Evolutionary conservation across 495 filamentous ascomycete species (phyloP).

Genomic region (Cryomyces minteri): DNA sequence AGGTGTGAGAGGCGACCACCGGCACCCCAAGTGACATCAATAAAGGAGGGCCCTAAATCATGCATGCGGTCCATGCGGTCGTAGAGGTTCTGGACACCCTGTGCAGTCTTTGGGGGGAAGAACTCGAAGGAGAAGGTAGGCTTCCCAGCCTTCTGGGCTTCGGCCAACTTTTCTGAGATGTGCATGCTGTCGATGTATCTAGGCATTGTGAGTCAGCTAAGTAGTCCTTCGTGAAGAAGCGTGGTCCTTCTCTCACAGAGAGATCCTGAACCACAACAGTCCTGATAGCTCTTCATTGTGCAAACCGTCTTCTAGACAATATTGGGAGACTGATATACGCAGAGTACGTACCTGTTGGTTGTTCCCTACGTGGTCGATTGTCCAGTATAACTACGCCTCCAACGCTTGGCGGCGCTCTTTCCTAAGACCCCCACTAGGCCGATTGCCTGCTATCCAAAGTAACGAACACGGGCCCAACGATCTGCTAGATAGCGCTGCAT

Average conservation of each 20-base stretch:
- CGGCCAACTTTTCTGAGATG: constrained; percentile 80
- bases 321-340: no score
- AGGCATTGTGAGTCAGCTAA: no score
- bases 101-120: constrained; percentile 98
- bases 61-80: constrained; percentile 99
- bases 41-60: constrained; percentile 76
- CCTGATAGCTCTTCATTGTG: no score
- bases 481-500: constrained; percentile 9
- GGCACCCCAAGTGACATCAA: constrained; percentile 98
- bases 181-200: constrained; percentile 35
- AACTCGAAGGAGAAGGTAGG: constrained; percentile 98
- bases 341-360: no score
- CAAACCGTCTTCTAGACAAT: no score
- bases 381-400: no score
- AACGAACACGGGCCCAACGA: constrained; percentile 8
- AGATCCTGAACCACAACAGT: no score
- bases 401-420: no score
- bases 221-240: no score
- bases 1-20: constrained; percentile 78
- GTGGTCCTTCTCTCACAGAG: no score
- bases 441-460: constrained; percentile 4
- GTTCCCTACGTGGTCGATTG: no score
- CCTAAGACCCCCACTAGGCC: no score
- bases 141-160: constrained; percentile 52
- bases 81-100: constrained; percentile 98